Evolutionary conservation across 768 basidiomycete genomes (phyloP).

Genomic region (Amanita rubescens): DNA sequence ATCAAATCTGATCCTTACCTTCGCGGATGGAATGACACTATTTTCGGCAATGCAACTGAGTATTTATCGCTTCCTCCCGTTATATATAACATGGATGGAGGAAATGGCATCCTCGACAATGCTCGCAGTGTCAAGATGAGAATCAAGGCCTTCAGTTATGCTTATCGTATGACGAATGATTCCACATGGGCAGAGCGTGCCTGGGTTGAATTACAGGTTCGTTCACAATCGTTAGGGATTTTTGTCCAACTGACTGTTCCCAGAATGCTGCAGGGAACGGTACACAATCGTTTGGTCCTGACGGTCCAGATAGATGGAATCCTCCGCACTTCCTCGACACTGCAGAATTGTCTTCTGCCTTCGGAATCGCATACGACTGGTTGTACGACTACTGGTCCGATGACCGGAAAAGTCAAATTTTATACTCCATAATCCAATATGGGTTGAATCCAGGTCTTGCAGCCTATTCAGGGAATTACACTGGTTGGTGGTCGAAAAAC

Average conservation of each 20-base stretch:
- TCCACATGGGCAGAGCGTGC: slow-evolving; percentile 86
- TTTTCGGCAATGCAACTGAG: slow-evolving; percentile 81
- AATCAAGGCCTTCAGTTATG: slow-evolving; percentile 90
- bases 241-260: neutral
- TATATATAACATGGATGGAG: slow-evolving; percentile 67
- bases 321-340: slow-evolving; percentile 84
- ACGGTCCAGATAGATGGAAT: slow-evolving; percentile 70
- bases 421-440: slow-evolving; percentile 64
- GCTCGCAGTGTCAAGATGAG: slow-evolving; percentile 86
- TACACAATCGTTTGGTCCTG: slow-evolving; percentile 55
- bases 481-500: slow-evolving; percentile 75
- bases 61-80: slow-evolving; percentile 62
- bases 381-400: slow-evolving; percentile 76
- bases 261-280: slow-evolving; percentile 75
- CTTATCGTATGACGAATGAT: slow-evolving; percentile 85
- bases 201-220: slow-evolving; percentile 76
- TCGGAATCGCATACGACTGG: slow-evolving; percentile 96
- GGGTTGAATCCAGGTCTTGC: slow-evolving; percentile 64
- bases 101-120: slow-evolving; percentile 87
- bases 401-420: slow-evolving; percentile 64
- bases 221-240: slow-evolving; percentile 17
- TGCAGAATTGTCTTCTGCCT: slow-evolving; percentile 86
- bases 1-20: slow-evolving; percentile 85
- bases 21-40: slow-evolving; percentile 81
- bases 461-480: slow-evolving; percentile 32